Evolutionary conservation across 345 rosid genomes (phyloP).

Genomic region (Dipteronia sinensis): DNA sequence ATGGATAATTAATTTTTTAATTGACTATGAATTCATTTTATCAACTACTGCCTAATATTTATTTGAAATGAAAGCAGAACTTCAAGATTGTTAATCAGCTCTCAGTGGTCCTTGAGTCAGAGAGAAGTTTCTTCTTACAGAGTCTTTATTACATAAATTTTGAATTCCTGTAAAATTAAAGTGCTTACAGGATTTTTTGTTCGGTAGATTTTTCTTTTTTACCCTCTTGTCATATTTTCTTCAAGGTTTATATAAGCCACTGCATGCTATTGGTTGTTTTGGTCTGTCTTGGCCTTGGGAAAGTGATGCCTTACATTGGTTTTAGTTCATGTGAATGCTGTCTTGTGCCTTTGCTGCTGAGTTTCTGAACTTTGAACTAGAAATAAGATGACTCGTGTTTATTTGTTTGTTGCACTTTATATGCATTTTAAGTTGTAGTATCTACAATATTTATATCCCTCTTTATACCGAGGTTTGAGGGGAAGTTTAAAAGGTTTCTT

Average conservation of each 20-base stretch:
- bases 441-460: not conserved
- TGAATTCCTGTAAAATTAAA: no score
- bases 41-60: not conserved
- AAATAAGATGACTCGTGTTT: not conserved
- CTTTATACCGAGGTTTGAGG: not conserved
- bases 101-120: not conserved
- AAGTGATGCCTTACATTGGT: not conserved
- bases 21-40: not conserved
- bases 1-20: not conserved
- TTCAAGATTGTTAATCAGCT: not conserved
- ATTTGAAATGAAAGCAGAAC: not conserved
- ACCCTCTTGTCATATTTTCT: not conserved
- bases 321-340: not conserved
- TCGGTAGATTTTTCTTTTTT: not conserved
- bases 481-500: not conserved
- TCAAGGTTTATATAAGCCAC: not conserved
- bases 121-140: not conserved
- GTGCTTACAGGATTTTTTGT: not conserved
- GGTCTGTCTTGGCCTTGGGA: not conserved
- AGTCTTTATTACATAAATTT: not conserved
- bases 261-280: not conserved
- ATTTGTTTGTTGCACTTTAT: not conserved
- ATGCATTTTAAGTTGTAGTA: not conserved
- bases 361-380: not conserved
- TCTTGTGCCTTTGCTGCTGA: not conserved